Conservation (phyloP, 148 eudicot genomes). For the Arctostaphylos glauca region DNA sequence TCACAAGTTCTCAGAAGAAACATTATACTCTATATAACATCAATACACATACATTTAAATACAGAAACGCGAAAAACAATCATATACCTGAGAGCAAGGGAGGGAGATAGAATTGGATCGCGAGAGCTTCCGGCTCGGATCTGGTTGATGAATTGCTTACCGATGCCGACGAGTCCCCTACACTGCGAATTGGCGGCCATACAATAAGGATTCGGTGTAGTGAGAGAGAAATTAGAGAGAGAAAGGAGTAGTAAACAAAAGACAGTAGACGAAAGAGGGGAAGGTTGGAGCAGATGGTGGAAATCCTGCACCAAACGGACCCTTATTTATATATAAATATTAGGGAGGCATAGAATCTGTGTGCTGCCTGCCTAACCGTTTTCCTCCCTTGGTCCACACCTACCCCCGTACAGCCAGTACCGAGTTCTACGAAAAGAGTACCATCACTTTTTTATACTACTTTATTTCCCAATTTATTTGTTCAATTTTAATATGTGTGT, state of each 20-base stretch:
- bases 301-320: neutral
- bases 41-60: neutral
- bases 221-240: constrained; percentile 15
- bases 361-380: too few species aligned
- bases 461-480: too few species aligned
- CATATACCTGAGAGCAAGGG: constrained; percentile 10
- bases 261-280: neutral
- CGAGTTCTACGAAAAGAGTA: neutral
- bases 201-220: constrained; percentile 21
- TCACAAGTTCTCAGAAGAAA: neutral
- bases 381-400: neutral
- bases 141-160: constrained; percentile 39
- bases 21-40: neutral
- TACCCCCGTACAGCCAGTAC: constrained; percentile 8
- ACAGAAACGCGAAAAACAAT: neutral
- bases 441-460: neutral
- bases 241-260: neutral
- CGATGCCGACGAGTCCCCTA: constrained; percentile 36
- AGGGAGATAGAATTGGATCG: constrained; percentile 14
- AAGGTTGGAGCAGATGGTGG: neutral
- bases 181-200: constrained; percentile 51
- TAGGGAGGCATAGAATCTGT: neutral
- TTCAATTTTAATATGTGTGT: too few species aligned
- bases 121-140: constrained; percentile 25
- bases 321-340: neutral